These are phyloP conservation scores for Starmerella apis DNA, from an alignment of 805 yeast genomes.

Conservation along the genomic window DNA sequence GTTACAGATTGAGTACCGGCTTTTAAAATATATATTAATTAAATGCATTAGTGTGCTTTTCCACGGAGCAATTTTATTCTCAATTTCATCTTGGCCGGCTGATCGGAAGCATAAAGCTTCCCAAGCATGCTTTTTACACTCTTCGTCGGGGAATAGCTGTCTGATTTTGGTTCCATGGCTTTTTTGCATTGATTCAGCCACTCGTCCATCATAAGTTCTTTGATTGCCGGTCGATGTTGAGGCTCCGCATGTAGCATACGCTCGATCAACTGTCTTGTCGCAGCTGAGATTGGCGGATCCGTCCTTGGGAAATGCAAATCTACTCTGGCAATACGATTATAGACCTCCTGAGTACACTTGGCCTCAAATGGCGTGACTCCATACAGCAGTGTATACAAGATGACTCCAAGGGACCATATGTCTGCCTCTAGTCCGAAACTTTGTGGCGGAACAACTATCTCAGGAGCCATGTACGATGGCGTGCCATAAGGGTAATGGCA, in stretches of 20 bases:
- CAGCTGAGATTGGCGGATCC: slow-evolving; percentile 43
- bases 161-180: background rate
- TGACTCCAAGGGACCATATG: slow-evolving; percentile 96
- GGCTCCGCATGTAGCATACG: slow-evolving; percentile 65
- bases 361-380: slow-evolving; percentile 97
- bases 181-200: background rate
- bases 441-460: slow-evolving; percentile 51
- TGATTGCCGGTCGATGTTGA: slow-evolving; percentile 61
- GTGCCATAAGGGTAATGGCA: slow-evolving; percentile 93
- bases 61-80: background rate
- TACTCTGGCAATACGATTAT: slow-evolving; percentile 71
- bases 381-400: slow-evolving; percentile 77
- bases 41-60: background rate
- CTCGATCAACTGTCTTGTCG: slow-evolving; percentile 55
- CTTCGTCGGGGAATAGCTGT: background rate
- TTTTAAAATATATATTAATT: no score
- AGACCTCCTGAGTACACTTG: slow-evolving; percentile 76
- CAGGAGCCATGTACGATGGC: slow-evolving; percentile 97
- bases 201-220: slow-evolving; percentile 39
- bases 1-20: no score
- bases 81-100: background rate
- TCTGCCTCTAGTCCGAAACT: slow-evolving; percentile 95
- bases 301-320: slow-evolving; percentile 71
- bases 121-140: background rate
- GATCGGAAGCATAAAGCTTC: background rate